Evolutionary conservation across 179 eudicot genomes (phyloP), one percentile per base, ranked within the genome.

Genomic region (Vitellaria paradoxa): DNA sequence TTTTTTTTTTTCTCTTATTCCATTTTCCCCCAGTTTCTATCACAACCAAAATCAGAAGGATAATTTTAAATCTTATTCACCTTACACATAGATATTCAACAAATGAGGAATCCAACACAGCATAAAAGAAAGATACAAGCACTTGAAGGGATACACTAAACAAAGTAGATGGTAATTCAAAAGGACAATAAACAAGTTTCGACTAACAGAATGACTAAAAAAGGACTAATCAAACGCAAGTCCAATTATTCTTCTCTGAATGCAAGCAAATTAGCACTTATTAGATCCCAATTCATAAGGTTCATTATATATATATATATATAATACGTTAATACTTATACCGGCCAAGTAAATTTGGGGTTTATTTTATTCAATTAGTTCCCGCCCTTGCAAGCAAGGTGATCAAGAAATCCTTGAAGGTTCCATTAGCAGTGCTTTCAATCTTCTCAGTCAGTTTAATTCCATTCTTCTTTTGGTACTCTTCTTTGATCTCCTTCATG

Each of bases 401-500:
- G 9, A 89, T 87, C 84, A 94, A 76, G 81, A 92, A 92, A 61
- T 94, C 97, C 79, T 84, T 91, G 65, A 84, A 94, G 87, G 87
- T 92, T 59, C 98, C 98, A 47, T 85, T 88, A 26, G 86, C 85
- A 8, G 74, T 81, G 64, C 82, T 85, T 47, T 87, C 86, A 57
- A 94, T 86, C 46, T 78, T 86, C 62, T 83, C 72, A 1, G 82
- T 52, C 6, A 94, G 73, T 49, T 83, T 40, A 40, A 75, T 79
- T 70, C 90, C 91, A 64, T 75, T 85, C 73, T 68, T 56, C 47
- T 76, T 67, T 3, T 82, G 42, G 81, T 87, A 91, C 65, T 81
- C 89, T 14, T 84, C 87, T 73, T 80, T 82, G 65, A 94, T 88
- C 60, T 69, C 83, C 80, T 87, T 84, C 89, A 94, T 74, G 40